phyloP scores from a whole-genome alignment of 495 filamentous ascomycete genomes.

The Lophiotrema nucula region DNA sequence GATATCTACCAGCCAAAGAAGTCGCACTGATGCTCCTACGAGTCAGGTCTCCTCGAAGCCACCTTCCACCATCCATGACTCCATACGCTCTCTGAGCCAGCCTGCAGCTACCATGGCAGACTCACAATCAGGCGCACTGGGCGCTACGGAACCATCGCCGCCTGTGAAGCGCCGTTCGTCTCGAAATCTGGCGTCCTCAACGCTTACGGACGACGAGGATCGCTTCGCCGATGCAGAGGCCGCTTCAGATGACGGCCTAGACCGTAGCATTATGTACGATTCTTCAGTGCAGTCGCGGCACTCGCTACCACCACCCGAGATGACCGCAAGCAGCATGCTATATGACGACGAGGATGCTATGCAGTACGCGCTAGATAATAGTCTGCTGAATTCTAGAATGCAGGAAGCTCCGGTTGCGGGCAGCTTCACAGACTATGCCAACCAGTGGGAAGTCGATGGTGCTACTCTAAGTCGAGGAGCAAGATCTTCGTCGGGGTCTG shows the following conservation, averaged over 20 bases:
- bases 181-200: constrained; percentile 14
- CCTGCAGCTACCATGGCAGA: neutral
- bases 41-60: neutral
- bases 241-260: constrained; percentile 26
- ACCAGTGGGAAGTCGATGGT: constrained; percentile 10
- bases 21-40: neutral
- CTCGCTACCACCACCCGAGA: neutral
- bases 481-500: too few species aligned
- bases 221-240: constrained; percentile 37
- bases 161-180: too few species aligned
- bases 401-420: neutral
- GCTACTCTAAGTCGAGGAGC: constrained; percentile 6
- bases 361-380: constrained; percentile 27
- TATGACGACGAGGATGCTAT: constrained; percentile 32
- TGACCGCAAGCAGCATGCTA: constrained; percentile 25
- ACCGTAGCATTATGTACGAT: constrained; percentile 6
- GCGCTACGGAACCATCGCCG: neutral
- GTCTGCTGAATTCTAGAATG: constrained; percentile 19
- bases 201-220: constrained; percentile 29
- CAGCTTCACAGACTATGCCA: neutral
- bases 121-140: neutral
- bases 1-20: constrained; percentile 9
- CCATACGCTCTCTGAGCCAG: neutral
- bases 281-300: constrained; percentile 1
- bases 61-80: neutral